Evolutionary conservation across 176 grass and related monocot genomes (phyloP).

Genomic region (Bromus sterilis): DNA sequence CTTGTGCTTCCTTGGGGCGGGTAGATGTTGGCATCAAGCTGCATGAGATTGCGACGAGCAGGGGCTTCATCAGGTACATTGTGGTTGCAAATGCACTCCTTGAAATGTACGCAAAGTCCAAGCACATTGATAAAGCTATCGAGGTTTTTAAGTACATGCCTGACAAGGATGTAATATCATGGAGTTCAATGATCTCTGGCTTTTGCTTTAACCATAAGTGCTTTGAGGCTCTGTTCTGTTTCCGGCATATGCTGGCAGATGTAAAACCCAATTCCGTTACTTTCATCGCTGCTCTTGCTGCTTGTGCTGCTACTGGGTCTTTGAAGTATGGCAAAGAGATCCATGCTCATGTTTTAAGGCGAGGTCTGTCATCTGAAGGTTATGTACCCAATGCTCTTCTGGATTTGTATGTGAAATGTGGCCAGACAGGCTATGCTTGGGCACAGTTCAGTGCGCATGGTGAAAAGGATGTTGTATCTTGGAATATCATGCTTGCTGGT

Average conservation of each 20-base stretch:
- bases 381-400: slow-evolving; percentile 79
- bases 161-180: slow-evolving; percentile 78
- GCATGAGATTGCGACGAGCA: slow-evolving; percentile 53
- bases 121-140: slow-evolving; percentile 71
- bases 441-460: slow-evolving; percentile 49
- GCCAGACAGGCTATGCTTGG: slow-evolving; percentile 69
- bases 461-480: slow-evolving; percentile 76
- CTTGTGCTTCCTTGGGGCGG: slow-evolving; percentile 57
- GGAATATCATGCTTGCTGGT: slow-evolving; percentile 87
- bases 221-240: slow-evolving; percentile 79
- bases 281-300: slow-evolving; percentile 65
- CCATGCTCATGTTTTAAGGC: slow-evolving; percentile 72
- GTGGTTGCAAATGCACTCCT: slow-evolving; percentile 62
- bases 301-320: slow-evolving; percentile 65
- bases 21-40: slow-evolving; percentile 74
- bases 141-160: slow-evolving; percentile 73
- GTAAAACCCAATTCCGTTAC: slow-evolving; percentile 77
- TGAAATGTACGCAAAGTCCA: slow-evolving; percentile 88
- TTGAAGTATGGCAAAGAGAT: slow-evolving; percentile 81
- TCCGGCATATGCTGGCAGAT: slow-evolving; percentile 70
- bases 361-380: slow-evolving; percentile 50
- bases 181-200: slow-evolving; percentile 77
- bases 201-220: slow-evolving; percentile 76
- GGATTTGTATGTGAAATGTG: slow-evolving; percentile 88
- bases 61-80: slow-evolving; percentile 37